Evolutionary conservation across 768 basidiomycete genomes (phyloP), one percentile per base, ranked within the genome.

Genomic region (Pholiota molesta): DNA sequence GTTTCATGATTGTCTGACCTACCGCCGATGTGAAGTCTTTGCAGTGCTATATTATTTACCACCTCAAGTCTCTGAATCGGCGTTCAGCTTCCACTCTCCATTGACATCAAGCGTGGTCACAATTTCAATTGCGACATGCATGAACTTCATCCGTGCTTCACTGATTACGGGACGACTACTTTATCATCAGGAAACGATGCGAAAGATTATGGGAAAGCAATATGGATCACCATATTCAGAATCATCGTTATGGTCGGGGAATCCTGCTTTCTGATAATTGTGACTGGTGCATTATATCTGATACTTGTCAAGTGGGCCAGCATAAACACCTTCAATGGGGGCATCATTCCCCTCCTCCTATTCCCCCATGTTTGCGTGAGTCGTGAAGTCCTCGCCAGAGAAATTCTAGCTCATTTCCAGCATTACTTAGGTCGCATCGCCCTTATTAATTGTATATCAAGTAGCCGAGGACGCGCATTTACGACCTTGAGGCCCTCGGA

Each of bases 291-390:
- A 17, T 33, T 39, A 19, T 57, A 57, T 33, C 40, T 56, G 37
- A 26, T 17, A 17, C 55, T 44, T 40, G 21, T 26, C 37, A 40
- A 37, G 21, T 7, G 51, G 42, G 51, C 52, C 52, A 56, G 57
- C 37, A 37, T 44, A 11, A 52, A 40, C 28, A 53, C 29, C 28
- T 31, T 52, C 8, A 44, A 44, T 35, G 61, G 40, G 0, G 39
- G 52, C n/a, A 21, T 62, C 17, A 58, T 57, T 11, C 61, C 61
- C 0, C 44, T 62, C 39, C 51, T 56, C 16, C 21, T 56, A 14
- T 28, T 56, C 26, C 62, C 62, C 2, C 62, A 63, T 16, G 47
- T 63, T 44, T 63, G 62, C 19, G 62, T 63, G 19, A 42, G 62
- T 63, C 16, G 5, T 47, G 42, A 29, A 19, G 14, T 33, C 19